A percentile compares a stretch with the other conserved stretches of the same genome.
Conservation (phyloP, 2,329 filamentous ascomycete species). For the Cercospora janseana region DNA sequence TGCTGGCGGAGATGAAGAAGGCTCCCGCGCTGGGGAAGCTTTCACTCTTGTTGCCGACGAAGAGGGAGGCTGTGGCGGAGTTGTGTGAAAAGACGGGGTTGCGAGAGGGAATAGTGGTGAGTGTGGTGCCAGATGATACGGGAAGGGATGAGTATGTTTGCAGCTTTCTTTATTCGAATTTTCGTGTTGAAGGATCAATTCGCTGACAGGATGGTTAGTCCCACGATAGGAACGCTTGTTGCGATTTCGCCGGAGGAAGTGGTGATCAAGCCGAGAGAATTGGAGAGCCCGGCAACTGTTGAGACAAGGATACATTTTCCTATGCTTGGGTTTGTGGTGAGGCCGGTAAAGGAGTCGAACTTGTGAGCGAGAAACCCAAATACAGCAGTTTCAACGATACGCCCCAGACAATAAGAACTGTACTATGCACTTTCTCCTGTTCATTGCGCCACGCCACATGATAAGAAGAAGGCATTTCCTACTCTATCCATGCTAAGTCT, state of each 20-base stretch:
- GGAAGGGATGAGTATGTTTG: constrained; percentile 36
- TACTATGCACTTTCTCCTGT: no score
- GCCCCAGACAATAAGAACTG: neutral
- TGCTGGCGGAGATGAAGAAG: constrained; percentile 33
- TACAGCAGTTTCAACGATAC: neutral
- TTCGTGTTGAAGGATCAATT: neutral
- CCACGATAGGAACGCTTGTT: constrained; percentile 40
- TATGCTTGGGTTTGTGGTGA: constrained; percentile 41
- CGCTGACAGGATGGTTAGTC: constrained; percentile 26
- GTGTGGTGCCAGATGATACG: constrained; percentile 43
- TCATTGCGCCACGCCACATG: no score
- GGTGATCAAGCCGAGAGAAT: constrained; percentile 37
- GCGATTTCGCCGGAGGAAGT: constrained; percentile 44
- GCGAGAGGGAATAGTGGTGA: constrained; percentile 34
- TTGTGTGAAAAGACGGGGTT: constrained; percentile 38
- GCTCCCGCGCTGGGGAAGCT: constrained; percentile 26
- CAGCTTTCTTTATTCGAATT: neutral
- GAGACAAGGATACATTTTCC: constrained; percentile 44
- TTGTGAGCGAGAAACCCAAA: constrained; percentile 12
- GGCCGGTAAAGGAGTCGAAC: constrained; percentile 27
- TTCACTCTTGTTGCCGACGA: constrained; percentile 36
- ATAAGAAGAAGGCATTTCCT: no score
- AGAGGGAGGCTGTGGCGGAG: constrained; percentile 27
- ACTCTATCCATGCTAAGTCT: no score
- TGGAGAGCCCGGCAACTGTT: constrained; percentile 33